Conservation (phyloP, 2,329 filamentous ascomycete species). For the Alternaria gansuensis region DNA sequence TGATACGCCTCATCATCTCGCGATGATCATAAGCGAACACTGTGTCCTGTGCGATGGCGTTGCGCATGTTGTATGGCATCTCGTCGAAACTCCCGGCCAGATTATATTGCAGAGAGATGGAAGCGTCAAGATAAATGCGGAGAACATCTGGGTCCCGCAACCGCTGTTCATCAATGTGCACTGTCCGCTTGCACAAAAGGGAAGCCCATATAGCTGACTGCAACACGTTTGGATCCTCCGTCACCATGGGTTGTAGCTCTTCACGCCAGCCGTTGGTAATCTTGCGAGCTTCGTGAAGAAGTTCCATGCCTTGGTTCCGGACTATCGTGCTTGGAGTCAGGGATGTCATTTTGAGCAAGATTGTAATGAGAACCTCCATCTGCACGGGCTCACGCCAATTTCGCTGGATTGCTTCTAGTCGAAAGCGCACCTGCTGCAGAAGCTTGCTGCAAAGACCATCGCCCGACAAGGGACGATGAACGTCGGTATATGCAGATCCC, state of each 20-base stretch:
- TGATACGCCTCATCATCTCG: slow-evolving; percentile 46
- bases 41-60: slow-evolving; percentile 59
- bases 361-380: slow-evolving; percentile 66
- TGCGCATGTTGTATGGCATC: slow-evolving; percentile 50
- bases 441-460: slow-evolving; percentile 60
- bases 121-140: slow-evolving; percentile 51
- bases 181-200: slow-evolving; percentile 64
- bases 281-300: slow-evolving; percentile 57
- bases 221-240: slow-evolving; percentile 51
- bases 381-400: slow-evolving; percentile 68
- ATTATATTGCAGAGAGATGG: slow-evolving; percentile 60
- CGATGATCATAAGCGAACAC: slow-evolving; percentile 56
- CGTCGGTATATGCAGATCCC: slow-evolving; percentile 46
- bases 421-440: slow-evolving; percentile 58
- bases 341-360: slow-evolving; percentile 57
- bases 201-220: slow-evolving; percentile 64
- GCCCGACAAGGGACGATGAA: slow-evolving; percentile 63
- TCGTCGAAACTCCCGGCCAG: slow-evolving; percentile 50
- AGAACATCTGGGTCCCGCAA: slow-evolving; percentile 21
- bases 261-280: slow-evolving; percentile 62
- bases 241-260: slow-evolving; percentile 56
- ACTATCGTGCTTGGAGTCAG: slow-evolving; percentile 32
- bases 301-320: slow-evolving; percentile 8
- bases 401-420: slow-evolving; percentile 57
- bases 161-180: slow-evolving; percentile 37